Conservation (phyloP, 2,329 filamentous ascomycete species). For the Aspergillus brasiliensis region DNA sequence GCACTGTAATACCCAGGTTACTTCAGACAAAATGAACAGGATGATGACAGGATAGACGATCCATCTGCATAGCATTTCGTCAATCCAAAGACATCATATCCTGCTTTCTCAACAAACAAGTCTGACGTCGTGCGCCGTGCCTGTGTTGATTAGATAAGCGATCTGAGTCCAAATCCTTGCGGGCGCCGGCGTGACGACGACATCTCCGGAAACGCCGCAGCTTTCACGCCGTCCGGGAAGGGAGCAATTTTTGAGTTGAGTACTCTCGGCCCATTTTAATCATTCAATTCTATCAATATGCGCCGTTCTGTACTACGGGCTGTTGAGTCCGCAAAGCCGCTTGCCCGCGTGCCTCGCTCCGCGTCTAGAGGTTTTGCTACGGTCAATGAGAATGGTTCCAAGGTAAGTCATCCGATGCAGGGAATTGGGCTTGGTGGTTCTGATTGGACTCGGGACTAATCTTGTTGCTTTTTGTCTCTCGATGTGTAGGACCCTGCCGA, state of each 20-base stretch:
- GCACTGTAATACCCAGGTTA: not conserved
- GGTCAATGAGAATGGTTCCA: conserved; percentile 32
- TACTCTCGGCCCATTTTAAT: conserved; percentile 7
- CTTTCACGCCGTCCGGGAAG: conserved; percentile 13
- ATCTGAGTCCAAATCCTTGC: conserved; percentile 20
- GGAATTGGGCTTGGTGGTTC: not conserved
- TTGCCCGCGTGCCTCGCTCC: conserved; percentile 36
- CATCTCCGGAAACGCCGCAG: conserved; percentile 14
- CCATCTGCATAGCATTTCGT: no score
- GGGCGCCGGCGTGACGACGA: conserved; percentile 14
- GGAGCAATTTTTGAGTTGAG: not conserved
- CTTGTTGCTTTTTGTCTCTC: not conserved
- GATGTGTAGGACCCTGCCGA: conserved; percentile 73
- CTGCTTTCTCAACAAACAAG: not conserved
- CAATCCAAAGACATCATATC: not conserved
- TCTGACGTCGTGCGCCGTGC: conserved; percentile 12
- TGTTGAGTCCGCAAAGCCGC: conserved; percentile 41
- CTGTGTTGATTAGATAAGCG: conserved; percentile 33
- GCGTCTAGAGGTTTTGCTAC: conserved; percentile 41
- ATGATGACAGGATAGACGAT: no score
- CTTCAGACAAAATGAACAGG: no score
- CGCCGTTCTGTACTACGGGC: conserved; percentile 45
- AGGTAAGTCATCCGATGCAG: conserved; percentile 29
- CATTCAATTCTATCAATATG: conserved; percentile 29
- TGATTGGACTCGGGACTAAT: conserved; percentile 8